A percentile compares a stretch with the other conserved stretches of the same genome.
These are phyloP conservation scores for Fraxinus xanthoxyloides DNA, from an alignment of 305 asterid species.

Conservation along the genomic window DNA sequence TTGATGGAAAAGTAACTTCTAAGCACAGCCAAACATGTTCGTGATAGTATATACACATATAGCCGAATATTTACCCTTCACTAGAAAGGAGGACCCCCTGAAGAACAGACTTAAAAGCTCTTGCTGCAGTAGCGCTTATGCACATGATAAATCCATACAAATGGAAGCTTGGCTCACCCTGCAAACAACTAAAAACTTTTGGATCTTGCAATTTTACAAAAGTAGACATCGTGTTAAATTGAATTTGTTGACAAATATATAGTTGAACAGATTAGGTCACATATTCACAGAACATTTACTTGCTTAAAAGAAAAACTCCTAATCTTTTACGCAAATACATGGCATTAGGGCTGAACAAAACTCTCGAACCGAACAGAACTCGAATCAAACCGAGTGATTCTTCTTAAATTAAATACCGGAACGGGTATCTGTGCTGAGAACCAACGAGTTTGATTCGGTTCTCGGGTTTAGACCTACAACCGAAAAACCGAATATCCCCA, in stretches of 20 bases:
- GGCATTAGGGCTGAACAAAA: neutral
- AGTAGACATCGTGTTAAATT: neutral
- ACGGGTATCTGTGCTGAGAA: neutral
- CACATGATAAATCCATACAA: constrained; percentile 90
- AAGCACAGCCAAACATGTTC: neutral
- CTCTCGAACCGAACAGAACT: no score
- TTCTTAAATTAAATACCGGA: no score
- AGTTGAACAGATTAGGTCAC: neutral
- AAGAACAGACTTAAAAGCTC: constrained; percentile 96
- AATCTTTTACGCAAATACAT: neutral
- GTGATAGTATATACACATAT: neutral
- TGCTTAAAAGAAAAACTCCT: neutral
- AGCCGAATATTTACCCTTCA: constrained; percentile 59
- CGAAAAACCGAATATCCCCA: neutral
- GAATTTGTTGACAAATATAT: neutral
- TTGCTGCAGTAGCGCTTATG: constrained; percentile 89
- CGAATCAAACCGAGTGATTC: neutral
- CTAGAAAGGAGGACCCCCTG: constrained; percentile 85
- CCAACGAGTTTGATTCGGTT: neutral
- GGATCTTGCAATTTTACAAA: neutral
- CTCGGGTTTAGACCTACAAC: neutral
- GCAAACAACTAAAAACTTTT: constrained; percentile 28
- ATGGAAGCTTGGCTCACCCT: constrained; percentile 97
- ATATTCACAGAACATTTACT: neutral
- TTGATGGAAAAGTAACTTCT: neutral